Base-by-base conservation (phyloP, 352 stramenopile genomes). In the Lagenidium giganteum region DNA sequence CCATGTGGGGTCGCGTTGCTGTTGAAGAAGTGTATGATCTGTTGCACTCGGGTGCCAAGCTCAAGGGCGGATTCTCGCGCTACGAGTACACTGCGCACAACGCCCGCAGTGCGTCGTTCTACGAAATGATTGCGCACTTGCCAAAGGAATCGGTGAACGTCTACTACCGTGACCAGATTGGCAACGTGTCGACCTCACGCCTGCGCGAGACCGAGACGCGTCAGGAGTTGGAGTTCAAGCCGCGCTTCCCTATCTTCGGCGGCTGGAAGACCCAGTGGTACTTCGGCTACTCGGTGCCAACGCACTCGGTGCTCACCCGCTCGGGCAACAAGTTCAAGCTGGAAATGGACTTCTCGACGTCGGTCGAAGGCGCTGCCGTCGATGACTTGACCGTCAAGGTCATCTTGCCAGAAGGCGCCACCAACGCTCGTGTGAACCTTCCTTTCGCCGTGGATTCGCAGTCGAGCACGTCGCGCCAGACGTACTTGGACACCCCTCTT, bases 91-190 rank as follows among this genome's bases (percentile, higher is more conserved):
- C 79, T 34, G 54, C 72, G 48, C 60, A 79, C 30, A 61, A 77
- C 53, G 62, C 77, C 31, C 63, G 51, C 23, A 73, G 78, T 22
- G 77, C 81, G 30, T 93, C 80, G 35, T 95, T 93, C 55, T 55
- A 88, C 38, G 69, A 83, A 42, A 61, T 95, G 50, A 44, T 60
- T 31, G 80, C 81, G 32, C 36, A 70, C 26, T 50, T 95, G 37
- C 84, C 84, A 4, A 72, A 69, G 29, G 64, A 94, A 32, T 78
- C 82, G 18, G 69, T 87, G 9, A 92, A 92, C 49, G 76, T 95
- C 31, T 95, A 95, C 67, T 95, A 95, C 60, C 81, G 84, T 47
- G 84, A 95, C 64, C 76, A 93, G 61, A 95, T 95, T 40, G 84
- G 84, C 30, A 95, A 95, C 53, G 77, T 95, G 41, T 93, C 83